phyloP scores from a whole-genome alignment of 441 rosid species.

The Populus hybrid region DNA sequence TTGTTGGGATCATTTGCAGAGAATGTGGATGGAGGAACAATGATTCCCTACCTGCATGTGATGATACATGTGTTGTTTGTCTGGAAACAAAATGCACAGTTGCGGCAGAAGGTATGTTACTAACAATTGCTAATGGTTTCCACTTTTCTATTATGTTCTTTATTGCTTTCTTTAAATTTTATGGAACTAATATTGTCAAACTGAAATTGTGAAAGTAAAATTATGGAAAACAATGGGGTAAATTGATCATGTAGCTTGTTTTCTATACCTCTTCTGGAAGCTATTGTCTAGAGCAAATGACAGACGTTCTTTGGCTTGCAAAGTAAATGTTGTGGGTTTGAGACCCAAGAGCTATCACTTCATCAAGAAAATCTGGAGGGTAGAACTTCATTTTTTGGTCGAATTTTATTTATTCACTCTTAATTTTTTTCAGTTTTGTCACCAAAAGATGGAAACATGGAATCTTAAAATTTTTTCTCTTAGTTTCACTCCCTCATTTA shows the following conservation, averaged over 20 bases:
- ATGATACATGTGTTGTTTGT: slow-evolving; percentile 84
- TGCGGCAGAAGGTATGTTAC: slow-evolving; percentile 68
- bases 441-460: not conserved
- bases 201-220: not conserved
- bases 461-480: not conserved
- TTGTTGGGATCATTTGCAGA: slow-evolving; percentile 41
- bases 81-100: slow-evolving; percentile 81
- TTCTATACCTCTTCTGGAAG: not conserved
- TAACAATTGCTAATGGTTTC: not conserved
- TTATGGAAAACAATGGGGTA: not conserved
- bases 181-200: not conserved
- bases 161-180: not conserved
- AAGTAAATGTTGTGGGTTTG: not conserved
- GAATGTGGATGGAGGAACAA: slow-evolving; percentile 88
- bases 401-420: not conserved
- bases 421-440: not conserved
- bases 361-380: not conserved
- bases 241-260: not conserved
- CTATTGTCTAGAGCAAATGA: not conserved
- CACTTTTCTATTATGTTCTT: not conserved
- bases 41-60: slow-evolving; percentile 46
- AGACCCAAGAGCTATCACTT: not conserved
- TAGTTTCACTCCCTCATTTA: not conserved
- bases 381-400: not conserved
- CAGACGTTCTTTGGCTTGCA: not conserved